Conservation (phyloP, 805 yeast genomes). For the Ogataea trehalophila region DNA sequence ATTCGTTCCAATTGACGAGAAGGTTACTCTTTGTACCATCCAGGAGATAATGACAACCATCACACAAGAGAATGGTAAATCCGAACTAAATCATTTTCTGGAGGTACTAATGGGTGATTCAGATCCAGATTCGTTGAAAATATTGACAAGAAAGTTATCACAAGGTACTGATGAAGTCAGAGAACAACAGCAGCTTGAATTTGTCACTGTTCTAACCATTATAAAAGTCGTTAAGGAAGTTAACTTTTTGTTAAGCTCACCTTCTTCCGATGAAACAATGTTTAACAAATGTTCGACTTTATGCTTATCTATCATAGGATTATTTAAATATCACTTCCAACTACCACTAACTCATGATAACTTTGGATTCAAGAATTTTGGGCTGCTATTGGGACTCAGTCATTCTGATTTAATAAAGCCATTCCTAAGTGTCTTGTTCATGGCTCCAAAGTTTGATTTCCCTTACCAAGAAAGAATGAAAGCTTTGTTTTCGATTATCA, state of each 20-base stretch:
- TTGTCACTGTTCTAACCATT: constrained; percentile 23
- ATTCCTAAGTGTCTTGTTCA: constrained; percentile 8
- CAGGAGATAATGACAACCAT: constrained; percentile 7
- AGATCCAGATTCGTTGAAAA: constrained; percentile 2
- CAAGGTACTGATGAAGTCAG: constrained; percentile 3
- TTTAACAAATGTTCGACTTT: constrained; percentile 11
- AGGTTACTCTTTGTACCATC: constrained; percentile 2
- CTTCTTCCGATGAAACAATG: constrained; percentile 8
- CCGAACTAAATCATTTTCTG: constrained; percentile 4
- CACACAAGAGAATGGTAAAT: constrained; percentile 5
- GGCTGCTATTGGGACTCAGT: constrained; percentile 12
- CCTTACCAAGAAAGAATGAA: constrained; percentile 18
- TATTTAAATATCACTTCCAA: constrained; percentile 25
- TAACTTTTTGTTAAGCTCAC: constrained; percentile 4
- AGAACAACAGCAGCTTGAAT: constrained; percentile 19
- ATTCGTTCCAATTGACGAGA: background rate
- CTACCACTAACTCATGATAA: constrained; percentile 17
- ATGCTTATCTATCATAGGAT: constrained; percentile 13
- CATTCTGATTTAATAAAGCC: constrained; percentile 8
- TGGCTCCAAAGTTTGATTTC: constrained; percentile 13
- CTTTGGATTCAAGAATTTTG: constrained; percentile 27
- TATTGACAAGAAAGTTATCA: background rate
- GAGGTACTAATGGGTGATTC: constrained; percentile 6
- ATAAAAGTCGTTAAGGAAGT: constrained; percentile 15
- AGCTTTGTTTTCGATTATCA: constrained; percentile 15